A percentile compares a stretch with the other conserved stretches of the same genome.
phyloP scores from a whole-genome alignment of 305 asterid species.

The Fraxinus ornus region DNA sequence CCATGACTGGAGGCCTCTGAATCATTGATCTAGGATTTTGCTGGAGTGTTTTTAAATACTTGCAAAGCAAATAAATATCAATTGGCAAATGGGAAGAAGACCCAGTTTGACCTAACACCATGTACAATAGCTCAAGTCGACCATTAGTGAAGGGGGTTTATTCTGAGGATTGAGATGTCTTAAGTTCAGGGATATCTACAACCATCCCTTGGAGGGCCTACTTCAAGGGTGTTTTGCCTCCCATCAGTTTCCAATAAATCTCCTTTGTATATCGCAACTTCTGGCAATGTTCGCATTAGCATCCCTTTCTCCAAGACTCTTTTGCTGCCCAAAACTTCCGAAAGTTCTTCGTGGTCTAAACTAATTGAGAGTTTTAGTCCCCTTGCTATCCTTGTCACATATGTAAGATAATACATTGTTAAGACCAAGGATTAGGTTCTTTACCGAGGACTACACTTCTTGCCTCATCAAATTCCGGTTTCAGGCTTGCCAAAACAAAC shows the following conservation, averaged over 20 bases:
- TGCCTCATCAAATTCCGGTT: neutral
- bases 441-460: neutral
- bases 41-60: neutral
- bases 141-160: neutral
- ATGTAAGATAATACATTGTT: neutral
- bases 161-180: conserved; percentile 6
- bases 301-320: neutral
- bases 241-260: neutral
- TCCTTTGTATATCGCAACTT: neutral
- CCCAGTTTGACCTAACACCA: neutral
- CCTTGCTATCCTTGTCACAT: neutral
- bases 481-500: neutral
- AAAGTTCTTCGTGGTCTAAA: neutral
- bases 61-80: neutral
- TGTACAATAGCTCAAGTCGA: neutral
- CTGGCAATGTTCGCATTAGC: neutral
- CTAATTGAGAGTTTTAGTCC: neutral
- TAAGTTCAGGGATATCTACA: neutral
- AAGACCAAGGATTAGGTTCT: neutral
- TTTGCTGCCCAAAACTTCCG: neutral
- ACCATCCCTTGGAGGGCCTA: neutral
- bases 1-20: neutral
- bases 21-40: neutral
- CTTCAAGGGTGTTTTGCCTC: neutral
- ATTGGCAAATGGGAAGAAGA: neutral